phyloP scores from a whole-genome alignment of 2,329 filamentous ascomycete genomes.

The Arachnopeziza araneosa region DNA sequence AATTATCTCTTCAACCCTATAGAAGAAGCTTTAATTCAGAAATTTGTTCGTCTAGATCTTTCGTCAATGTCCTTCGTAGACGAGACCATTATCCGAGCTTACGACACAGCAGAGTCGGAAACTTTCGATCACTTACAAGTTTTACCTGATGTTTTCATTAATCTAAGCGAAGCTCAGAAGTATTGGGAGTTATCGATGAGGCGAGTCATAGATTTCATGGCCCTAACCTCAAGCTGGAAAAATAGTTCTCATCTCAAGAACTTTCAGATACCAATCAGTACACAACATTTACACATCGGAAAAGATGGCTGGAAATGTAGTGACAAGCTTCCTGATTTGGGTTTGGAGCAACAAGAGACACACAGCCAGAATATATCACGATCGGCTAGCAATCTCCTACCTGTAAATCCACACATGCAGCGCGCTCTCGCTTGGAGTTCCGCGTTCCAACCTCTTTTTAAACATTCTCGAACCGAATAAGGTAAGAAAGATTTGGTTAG shows the following conservation, averaged over 20 bases:
- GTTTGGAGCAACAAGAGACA: background rate
- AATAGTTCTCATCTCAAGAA: background rate
- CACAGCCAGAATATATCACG: background rate
- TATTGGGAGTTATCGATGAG: background rate
- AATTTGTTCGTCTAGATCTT: background rate
- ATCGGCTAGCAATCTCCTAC: background rate
- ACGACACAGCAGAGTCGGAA: background rate
- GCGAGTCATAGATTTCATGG: background rate
- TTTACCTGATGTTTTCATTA: background rate
- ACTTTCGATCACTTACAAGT: background rate
- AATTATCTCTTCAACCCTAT: background rate
- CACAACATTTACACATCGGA: background rate
- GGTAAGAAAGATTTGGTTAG: background rate
- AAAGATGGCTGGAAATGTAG: background rate
- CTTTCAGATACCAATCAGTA: background rate
- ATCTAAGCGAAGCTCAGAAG: background rate
- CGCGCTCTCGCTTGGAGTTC: background rate
- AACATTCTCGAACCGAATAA: background rate
- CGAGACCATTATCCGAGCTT: background rate
- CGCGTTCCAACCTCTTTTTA: slow-evolving; percentile 1
- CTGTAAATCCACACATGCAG: background rate
- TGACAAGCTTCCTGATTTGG: background rate
- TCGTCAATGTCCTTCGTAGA: background rate
- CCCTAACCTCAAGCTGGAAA: background rate
- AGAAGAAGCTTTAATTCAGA: background rate